These are phyloP conservation scores for Candida golubevii DNA, from an alignment of 805 yeast species.

Conservation along the genomic window DNA sequence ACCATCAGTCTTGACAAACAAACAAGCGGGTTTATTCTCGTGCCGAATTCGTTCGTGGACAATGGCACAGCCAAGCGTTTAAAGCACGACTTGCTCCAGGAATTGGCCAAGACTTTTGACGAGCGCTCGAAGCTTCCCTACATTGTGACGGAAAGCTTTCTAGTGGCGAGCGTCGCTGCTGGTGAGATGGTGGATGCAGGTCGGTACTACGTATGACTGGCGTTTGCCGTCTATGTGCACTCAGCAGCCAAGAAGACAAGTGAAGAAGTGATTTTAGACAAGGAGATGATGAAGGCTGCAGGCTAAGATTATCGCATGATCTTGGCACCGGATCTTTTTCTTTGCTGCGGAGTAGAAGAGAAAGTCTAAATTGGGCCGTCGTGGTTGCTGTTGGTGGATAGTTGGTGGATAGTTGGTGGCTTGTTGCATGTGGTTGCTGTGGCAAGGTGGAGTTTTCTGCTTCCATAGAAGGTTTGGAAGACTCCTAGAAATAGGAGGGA, in stretches of 20 bases:
- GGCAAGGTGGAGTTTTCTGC: too few relatives aligned
- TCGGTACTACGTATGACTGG: background rate
- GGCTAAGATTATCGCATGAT: too few relatives aligned
- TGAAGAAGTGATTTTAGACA: too few relatives aligned
- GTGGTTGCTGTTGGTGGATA: too few relatives aligned
- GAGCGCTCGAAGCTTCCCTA: constrained; percentile 26
- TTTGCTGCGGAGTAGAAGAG: too few relatives aligned
- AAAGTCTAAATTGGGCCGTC: too few relatives aligned
- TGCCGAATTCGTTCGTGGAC: constrained; percentile 15
- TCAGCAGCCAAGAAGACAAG: background rate
- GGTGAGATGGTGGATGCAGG: constrained; percentile 9
- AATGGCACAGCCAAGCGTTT: constrained; percentile 5
- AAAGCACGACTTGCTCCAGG: constrained; percentile 11
- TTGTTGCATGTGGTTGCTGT: too few relatives aligned
- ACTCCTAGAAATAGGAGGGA: too few relatives aligned
- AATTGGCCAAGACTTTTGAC: constrained; percentile 14
- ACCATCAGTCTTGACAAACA: background rate
- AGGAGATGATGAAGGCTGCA: too few relatives aligned
- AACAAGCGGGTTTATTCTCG: constrained; percentile 38
- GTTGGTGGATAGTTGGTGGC: too few relatives aligned
- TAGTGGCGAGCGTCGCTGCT: constrained; percentile 18
- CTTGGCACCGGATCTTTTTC: too few relatives aligned
- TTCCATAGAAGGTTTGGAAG: too few relatives aligned
- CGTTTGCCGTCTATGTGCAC: background rate
- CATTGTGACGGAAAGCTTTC: constrained; percentile 31